Evolutionary conservation across 345 rosid genomes (phyloP).

Genomic region (Eucalyptus grandis): DNA sequence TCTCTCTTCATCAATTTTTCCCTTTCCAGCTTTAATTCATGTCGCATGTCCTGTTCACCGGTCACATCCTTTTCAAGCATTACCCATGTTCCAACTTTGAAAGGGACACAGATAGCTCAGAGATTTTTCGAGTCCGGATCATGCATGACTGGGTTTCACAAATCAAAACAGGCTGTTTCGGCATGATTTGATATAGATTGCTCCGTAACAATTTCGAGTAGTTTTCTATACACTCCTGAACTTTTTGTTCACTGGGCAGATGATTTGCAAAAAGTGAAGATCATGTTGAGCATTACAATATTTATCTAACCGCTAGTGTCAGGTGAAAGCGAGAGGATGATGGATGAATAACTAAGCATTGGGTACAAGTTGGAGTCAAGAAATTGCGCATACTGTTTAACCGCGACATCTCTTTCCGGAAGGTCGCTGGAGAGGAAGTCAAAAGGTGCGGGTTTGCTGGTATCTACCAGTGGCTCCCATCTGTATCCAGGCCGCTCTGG

Average conservation of each 20-base stretch:
- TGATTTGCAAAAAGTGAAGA: not conserved
- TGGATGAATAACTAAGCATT: conserved; percentile 82
- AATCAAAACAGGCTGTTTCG: not conserved
- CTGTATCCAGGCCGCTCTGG: conserved; percentile 73
- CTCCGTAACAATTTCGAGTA: not conserved
- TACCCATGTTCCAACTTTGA: not conserved
- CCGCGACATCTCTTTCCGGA: conserved; percentile 47
- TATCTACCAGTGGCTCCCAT: conserved; percentile 91
- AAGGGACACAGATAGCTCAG: not conserved
- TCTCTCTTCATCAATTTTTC: not conserved
- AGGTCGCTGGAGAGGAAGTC: conserved; percentile 62
- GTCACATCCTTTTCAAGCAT: not conserved
- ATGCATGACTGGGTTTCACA: not conserved
- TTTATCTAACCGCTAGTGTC: not conserved
- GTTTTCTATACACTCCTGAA: not conserved
- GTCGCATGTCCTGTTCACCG: not conserved
- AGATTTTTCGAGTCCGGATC: not conserved
- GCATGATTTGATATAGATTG: not conserved
- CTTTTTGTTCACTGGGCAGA: not conserved
- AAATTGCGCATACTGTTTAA: conserved; percentile 59
- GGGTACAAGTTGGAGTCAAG: conserved; percentile 78
- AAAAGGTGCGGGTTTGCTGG: conserved; percentile 68
- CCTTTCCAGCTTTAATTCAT: not conserved
- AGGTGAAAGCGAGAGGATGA: conserved; percentile 48
- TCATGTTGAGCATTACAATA: not conserved